Evolutionary conservation across 1,139 yeast species (phyloP), one percentile per base, ranked within the genome.

Genomic region (Scheffersomyces segobiensis): DNA sequence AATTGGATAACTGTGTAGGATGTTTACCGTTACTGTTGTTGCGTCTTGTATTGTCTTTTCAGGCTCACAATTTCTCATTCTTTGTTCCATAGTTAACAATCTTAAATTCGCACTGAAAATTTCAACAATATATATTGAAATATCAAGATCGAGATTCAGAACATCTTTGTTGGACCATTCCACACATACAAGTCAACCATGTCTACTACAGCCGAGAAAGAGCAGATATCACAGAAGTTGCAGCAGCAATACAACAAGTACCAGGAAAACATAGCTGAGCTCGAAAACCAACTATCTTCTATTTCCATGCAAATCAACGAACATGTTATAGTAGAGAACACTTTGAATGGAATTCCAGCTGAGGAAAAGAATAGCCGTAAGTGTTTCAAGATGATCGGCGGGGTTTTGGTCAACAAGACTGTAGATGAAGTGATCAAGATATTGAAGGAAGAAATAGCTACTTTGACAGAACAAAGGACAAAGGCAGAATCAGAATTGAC

Each of bases 311-410:
- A 78, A 65, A 64, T 79, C 18, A 80, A 76, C 63, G 84, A 80
- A 62, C 82, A 80, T 63, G 55, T 66, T 47, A 73, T 80, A 46
- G 84, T 80, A 26, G 81, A 69, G 70, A 56, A 76, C 75, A 62
- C 63, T 71, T 87, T 56, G 91, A 87, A 24, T 63, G 86, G 54
- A 81, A 82, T 70, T 18, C 66, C 69, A 17, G 87, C 95, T 0
- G 69, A 72, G 67, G 61, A 82, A 72, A 52, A 87, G 84, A 55
- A 65, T 3, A 85, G 81, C 52, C 84, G 99, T 60, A 88, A 88
- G 68, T 93, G 98, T 68, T 93, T 87, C 76, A 87, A 97, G 70
- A 92, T 95, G 97, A 84, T 95, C 50, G 98, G 98, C 18, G 97
- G 97, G 4, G 97, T 95, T 0, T 80, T 96, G 54, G 91, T 93